phyloP scores from a whole-genome alignment of 2,329 filamentous ascomycete genomes.

The Fusarium pininemorale region DNA sequence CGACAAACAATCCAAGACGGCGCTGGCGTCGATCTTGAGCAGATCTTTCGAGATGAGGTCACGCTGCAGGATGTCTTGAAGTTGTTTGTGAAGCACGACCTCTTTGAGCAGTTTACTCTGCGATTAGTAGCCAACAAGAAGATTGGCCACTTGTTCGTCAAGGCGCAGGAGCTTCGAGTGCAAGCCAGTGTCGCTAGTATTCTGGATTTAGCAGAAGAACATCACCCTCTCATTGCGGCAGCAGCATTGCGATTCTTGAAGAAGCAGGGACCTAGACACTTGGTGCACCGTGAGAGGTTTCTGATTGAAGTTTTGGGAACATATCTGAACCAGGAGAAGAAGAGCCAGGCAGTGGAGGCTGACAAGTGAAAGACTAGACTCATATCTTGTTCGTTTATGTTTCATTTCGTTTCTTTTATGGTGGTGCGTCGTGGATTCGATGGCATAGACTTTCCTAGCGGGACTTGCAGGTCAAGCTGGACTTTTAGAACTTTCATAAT shows the following conservation, averaged over 20 bases:
- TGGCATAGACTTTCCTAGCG: background rate
- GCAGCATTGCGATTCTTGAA: conserved; percentile 7
- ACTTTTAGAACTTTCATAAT: background rate
- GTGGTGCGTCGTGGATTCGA: background rate
- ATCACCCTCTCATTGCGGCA: conserved; percentile 8
- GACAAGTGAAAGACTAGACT: too few species aligned
- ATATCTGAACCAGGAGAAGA: background rate
- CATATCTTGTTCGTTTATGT: too few species aligned
- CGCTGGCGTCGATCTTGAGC: background rate
- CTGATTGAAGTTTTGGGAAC: conserved; percentile 30
- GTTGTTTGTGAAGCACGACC: conserved; percentile 21
- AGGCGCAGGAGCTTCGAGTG: background rate
- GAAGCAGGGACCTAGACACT: background rate
- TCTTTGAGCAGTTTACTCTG: conserved; percentile 29
- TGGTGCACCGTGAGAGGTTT: conserved; percentile 29
- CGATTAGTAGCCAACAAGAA: conserved; percentile 4
- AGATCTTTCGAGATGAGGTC: background rate
- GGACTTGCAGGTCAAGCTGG: background rate
- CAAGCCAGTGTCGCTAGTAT: background rate
- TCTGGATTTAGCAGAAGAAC: background rate
- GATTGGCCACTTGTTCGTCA: background rate
- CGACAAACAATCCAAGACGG: conserved; percentile 2
- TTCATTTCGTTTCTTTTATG: background rate
- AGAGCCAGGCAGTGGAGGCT: background rate
- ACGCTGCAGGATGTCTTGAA: conserved; percentile 3